Evolutionary conservation across 768 basidiomycete genomes (phyloP).

Genomic region (Chiua virens): DNA sequence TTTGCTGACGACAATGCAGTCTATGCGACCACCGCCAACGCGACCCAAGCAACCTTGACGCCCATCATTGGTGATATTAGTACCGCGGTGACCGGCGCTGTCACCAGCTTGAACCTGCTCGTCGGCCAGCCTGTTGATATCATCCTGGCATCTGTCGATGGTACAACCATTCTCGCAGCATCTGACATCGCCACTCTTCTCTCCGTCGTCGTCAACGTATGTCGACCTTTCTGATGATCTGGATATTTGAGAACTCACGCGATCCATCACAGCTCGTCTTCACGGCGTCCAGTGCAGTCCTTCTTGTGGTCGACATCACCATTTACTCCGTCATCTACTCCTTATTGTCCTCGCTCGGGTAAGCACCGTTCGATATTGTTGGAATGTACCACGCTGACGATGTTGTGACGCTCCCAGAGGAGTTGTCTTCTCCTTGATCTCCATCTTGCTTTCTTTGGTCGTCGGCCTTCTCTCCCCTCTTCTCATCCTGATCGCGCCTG

Average conservation of each 20-base stretch:
- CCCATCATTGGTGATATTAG: background rate
- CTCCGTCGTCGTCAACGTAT: background rate
- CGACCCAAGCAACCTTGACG: background rate
- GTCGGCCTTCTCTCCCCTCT: slow-evolving; percentile 1
- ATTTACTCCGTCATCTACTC: background rate
- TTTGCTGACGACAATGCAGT: background rate
- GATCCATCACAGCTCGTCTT: slow-evolving; percentile 11
- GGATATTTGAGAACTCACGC: background rate
- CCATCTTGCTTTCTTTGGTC: slow-evolving; percentile 4
- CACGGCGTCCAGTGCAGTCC: background rate
- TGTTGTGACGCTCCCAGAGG: background rate
- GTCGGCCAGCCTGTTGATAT: background rate
- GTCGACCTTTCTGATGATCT: background rate
- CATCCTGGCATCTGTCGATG: background rate
- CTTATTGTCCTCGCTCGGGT: slow-evolving; percentile 3
- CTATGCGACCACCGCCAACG: slow-evolving; percentile 5
- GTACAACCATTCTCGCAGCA: background rate
- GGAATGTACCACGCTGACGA: background rate
- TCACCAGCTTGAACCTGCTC: background rate
- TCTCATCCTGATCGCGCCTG: slow-evolving; percentile 2
- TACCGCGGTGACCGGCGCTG: background rate
- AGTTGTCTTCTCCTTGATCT: slow-evolving; percentile 8
- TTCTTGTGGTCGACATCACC: slow-evolving; percentile 5
- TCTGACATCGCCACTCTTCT: slow-evolving; percentile 10
- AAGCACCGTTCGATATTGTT: background rate